Conservation (phyloP, 495 filamentous ascomycete genomes). For the Bathelium albidoporum region DNA sequence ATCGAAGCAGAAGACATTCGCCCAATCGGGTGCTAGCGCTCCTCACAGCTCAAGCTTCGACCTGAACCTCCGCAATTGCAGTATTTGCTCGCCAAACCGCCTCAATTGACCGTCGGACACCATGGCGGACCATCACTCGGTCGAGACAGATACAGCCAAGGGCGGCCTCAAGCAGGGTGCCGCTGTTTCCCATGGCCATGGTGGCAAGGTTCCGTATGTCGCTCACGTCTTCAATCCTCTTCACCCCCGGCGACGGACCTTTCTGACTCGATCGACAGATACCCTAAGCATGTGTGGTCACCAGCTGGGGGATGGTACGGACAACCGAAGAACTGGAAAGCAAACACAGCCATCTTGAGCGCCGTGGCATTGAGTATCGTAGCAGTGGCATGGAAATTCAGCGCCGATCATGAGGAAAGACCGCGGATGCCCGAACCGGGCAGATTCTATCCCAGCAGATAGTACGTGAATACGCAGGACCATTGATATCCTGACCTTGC, state of each 20-base stretch:
- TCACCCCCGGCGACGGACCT: constrained; percentile 11
- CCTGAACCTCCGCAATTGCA: not conserved
- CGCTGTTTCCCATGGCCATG: constrained; percentile 47
- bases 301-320: constrained; percentile 95
- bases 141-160: constrained; percentile 11
- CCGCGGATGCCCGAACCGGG: constrained; percentile 76
- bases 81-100: not conserved
- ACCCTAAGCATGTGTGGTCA: constrained; percentile 99
- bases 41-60: not conserved
- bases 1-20: constrained; percentile 3
- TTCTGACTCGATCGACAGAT: constrained; percentile 44
- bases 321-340: constrained; percentile 87
- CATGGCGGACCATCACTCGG: constrained; percentile 9
- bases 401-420: constrained; percentile 71
- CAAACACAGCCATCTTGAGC: constrained; percentile 79
- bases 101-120: not conserved
- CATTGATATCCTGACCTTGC: not conserved
- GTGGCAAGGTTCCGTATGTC: constrained; percentile 82
- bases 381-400: constrained; percentile 64
- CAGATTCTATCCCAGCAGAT: constrained; percentile 90
- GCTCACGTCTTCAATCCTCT: not conserved
- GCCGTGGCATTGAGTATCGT: constrained; percentile 63
- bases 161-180: constrained; percentile 11
- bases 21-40: not conserved
- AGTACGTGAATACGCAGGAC: constrained; percentile 49